Conservation (phyloP, 2,329 filamentous ascomycete species). For the Nemania sp. region DNA sequence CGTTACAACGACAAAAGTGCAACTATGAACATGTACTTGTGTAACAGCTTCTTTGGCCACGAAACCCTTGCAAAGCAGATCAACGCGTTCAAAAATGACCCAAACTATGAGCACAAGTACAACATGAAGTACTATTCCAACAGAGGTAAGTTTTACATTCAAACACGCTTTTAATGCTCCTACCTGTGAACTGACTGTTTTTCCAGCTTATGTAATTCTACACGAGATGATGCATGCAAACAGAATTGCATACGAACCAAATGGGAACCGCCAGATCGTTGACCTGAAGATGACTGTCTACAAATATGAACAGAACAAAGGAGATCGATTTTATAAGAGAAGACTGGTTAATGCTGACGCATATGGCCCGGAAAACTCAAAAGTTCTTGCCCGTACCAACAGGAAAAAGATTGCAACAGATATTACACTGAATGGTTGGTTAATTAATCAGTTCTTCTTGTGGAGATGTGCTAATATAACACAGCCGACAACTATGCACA, state of each 20-base stretch:
- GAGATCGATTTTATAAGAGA: background rate
- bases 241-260: conserved; percentile 9
- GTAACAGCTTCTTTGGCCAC: conserved; percentile 4
- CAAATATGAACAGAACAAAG: background rate
- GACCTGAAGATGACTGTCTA: conserved; percentile 6
- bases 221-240: conserved; percentile 9
- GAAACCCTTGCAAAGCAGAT: conserved; percentile 2
- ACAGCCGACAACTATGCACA: conserved; percentile 10
- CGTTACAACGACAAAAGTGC: conserved; percentile 6
- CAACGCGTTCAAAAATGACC: background rate
- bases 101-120: conserved; percentile 7
- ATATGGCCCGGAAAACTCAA: conserved; percentile 1
- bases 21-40: conserved; percentile 11
- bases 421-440: conserved; percentile 6
- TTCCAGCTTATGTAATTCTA: conserved; percentile 5
- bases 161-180: conserved; percentile 11
- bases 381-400: conserved; percentile 9
- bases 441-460: conserved; percentile 5
- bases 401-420: conserved; percentile 2
- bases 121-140: conserved; percentile 13
- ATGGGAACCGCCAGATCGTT: conserved; percentile 10
- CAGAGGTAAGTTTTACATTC: conserved; percentile 15
- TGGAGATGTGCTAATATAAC: conserved; percentile 7
- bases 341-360: background rate
- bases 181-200: conserved; percentile 8